A percentile compares a stretch with the other conserved stretches of the same genome.
Evolutionary conservation across 495 filamentous ascomycete genomes (phyloP).

Genomic region (Pyrenula massariospora): DNA sequence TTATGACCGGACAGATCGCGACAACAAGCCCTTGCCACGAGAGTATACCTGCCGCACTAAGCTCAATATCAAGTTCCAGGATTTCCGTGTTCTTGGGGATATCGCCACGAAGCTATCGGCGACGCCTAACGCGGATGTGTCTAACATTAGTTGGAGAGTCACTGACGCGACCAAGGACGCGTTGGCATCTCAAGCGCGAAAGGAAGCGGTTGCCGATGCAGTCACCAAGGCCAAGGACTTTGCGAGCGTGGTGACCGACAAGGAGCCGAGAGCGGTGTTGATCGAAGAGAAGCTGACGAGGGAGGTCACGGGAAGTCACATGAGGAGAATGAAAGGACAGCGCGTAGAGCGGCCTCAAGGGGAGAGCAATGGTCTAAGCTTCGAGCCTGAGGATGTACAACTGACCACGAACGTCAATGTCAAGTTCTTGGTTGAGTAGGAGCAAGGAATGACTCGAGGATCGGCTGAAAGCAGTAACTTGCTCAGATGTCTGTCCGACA

Average conservation of each 20-base stretch:
- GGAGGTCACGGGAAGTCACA: neutral
- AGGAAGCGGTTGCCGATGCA: conserved; percentile 12
- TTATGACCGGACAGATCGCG: neutral
- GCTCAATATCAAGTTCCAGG: conserved; percentile 7
- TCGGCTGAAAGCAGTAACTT: too few relatives aligned
- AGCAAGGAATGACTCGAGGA: too few relatives aligned
- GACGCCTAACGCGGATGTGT: conserved; percentile 10
- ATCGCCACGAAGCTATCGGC: conserved; percentile 4
- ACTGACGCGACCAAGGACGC: conserved; percentile 9
- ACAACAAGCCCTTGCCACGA: conserved; percentile 4
- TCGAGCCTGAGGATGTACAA: neutral
- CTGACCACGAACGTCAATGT: neutral
- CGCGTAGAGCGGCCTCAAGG: neutral
- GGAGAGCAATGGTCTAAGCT: neutral
- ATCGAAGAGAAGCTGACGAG: neutral
- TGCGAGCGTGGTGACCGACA: conserved; percentile 7
- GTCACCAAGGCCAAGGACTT: conserved; percentile 12
- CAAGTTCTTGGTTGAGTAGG: neutral
- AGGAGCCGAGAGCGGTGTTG: neutral
- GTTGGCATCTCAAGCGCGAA: conserved; percentile 7
- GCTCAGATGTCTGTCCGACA: too few relatives aligned
- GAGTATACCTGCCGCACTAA: conserved; percentile 6
- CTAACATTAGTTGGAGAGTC: conserved; percentile 12
- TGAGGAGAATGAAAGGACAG: neutral
- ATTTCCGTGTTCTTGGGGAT: conserved; percentile 9